phyloP scores from a whole-genome alignment of 2,329 filamentous ascomycete species.

The Pseudogymnoascus sp. region DNA sequence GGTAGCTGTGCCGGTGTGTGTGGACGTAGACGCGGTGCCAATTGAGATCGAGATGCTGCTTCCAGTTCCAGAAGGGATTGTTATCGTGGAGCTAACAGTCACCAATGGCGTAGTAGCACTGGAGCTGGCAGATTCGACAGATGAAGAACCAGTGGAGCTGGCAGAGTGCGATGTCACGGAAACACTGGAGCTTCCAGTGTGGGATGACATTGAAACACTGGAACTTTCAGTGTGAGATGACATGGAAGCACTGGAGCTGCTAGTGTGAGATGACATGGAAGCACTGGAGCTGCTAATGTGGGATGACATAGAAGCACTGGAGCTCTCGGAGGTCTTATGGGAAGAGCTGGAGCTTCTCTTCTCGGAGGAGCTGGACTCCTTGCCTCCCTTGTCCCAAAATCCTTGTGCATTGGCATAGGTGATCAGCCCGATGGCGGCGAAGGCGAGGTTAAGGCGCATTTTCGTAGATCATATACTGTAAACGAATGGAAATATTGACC shows the following conservation, averaged over 20 bases:
- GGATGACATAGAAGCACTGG: background rate
- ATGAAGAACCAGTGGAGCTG: too few species aligned
- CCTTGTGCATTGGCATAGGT: background rate
- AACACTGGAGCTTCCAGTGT: background rate
- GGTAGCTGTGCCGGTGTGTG: background rate
- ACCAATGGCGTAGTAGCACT: background rate
- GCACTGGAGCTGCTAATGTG: background rate
- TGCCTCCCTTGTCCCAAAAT: background rate
- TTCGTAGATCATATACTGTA: slow-evolving; percentile 3
- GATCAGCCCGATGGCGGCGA: background rate
- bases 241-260: background rate
- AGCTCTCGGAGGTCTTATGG: background rate
- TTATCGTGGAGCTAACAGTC: background rate
- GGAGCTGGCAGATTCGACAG: background rate
- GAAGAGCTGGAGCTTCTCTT: background rate
- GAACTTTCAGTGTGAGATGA: background rate
- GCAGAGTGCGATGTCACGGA: too few species aligned
- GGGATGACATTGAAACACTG: background rate
- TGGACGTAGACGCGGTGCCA: background rate
- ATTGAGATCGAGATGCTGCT: background rate
- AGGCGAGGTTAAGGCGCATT: slow-evolving; percentile 1
- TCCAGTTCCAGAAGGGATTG: background rate
- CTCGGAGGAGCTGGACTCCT: background rate
- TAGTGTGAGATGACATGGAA: background rate
- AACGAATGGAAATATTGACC: slow-evolving; percentile 4